Evolutionary conservation across 2,329 filamentous ascomycete species (phyloP).

Genomic region (Berkeleyomyces rouxiae): DNA sequence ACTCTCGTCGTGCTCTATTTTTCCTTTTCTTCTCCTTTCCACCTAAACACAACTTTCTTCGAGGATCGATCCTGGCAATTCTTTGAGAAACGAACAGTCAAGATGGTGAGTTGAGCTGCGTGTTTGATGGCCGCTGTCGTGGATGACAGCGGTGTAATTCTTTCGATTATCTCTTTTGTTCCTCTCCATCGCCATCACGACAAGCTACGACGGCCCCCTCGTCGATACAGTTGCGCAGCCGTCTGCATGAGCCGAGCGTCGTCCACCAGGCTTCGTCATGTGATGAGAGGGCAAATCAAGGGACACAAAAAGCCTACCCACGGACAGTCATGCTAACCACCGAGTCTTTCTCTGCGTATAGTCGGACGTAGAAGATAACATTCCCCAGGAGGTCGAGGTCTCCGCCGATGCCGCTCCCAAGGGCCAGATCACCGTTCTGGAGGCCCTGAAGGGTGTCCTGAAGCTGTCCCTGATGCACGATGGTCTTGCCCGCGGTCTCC

Average conservation of each 20-base stretch:
- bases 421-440: slow-evolving; percentile 93
- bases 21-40: slow-evolving; percentile 17
- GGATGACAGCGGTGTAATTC: not conserved
- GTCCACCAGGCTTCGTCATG: not conserved
- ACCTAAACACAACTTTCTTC: slow-evolving; percentile 32
- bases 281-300: not conserved
- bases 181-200: not conserved
- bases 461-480: slow-evolving; percentile 99
- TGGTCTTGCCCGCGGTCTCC: slow-evolving; percentile 93
- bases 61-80: slow-evolving; percentile 48
- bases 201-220: not conserved
- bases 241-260: not conserved
- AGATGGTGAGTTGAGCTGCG: slow-evolving; percentile 37
- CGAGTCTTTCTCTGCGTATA: slow-evolving; percentile 23
- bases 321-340: not conserved
- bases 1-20: slow-evolving; percentile 13
- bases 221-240: not conserved
- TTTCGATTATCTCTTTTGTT: not conserved
- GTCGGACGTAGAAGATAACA: slow-evolving; percentile 99
- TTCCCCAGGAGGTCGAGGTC: slow-evolving; percentile 91
- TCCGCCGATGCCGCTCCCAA: slow-evolving; percentile 74
- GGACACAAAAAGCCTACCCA: not conserved
- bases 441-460: slow-evolving; percentile 96
- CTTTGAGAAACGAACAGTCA: slow-evolving; percentile 31
- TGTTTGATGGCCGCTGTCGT: not conserved